Conservation (phyloP, 2,329 filamentous ascomycete genomes). For the Lomentospora prolificans region DNA sequence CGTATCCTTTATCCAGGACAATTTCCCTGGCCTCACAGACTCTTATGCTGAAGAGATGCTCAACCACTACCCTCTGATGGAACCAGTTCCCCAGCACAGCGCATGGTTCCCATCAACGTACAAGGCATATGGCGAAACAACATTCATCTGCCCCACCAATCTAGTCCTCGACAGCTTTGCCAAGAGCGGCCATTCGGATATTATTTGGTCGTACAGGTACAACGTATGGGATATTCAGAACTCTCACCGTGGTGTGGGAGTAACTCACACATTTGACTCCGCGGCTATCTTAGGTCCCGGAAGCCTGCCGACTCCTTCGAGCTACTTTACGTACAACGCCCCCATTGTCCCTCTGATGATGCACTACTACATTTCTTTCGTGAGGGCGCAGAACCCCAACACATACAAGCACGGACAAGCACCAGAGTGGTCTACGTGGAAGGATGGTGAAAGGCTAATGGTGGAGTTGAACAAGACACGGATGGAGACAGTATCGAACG, state of each 20-base stretch:
- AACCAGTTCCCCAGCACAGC: conserved; percentile 25
- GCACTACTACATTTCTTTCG: conserved; percentile 41
- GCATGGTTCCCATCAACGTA: conserved; percentile 33
- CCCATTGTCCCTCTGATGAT: conserved; percentile 35
- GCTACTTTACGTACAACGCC: conserved; percentile 35
- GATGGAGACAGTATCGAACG: conserved; percentile 26
- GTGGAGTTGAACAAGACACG: conserved; percentile 26
- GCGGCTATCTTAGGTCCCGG: conserved; percentile 38
- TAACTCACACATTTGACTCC: conserved; percentile 37
- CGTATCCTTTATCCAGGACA: conserved; percentile 31
- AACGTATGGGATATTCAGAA: conserved; percentile 32
- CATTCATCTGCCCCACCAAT: conserved; percentile 33
- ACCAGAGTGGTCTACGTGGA: conserved; percentile 33
- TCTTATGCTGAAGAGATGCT: conserved; percentile 25
- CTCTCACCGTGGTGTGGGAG: conserved; percentile 29
- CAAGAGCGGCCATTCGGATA: conserved; percentile 12
- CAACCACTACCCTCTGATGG: conserved; percentile 27
- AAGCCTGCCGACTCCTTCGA: conserved; percentile 19
- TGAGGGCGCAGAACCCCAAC: conserved; percentile 34
- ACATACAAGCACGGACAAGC: conserved; percentile 19
- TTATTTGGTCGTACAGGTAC: conserved; percentile 38
- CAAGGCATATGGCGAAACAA: conserved; percentile 33
- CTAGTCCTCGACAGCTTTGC: conserved; percentile 26
- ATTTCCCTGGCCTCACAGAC: conserved; percentile 33
- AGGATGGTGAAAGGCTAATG: conserved; percentile 21